phyloP scores from a whole-genome alignment of 768 basidiomycete species.

The Coprinopsis sp. region DNA sequence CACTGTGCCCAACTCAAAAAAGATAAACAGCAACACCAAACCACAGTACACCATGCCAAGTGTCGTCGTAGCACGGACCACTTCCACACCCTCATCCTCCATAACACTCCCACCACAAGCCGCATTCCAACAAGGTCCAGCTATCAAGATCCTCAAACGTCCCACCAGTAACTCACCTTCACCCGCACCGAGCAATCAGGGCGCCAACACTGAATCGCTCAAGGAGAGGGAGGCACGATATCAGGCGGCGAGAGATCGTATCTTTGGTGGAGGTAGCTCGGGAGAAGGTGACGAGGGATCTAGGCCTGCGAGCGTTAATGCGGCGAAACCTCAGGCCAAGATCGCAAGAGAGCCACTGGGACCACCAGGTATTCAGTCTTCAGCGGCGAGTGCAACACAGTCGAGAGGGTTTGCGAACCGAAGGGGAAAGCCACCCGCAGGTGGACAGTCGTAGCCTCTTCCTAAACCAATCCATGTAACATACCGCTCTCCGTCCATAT shows the following conservation, averaged over 20 bases:
- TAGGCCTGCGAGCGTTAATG: not conserved
- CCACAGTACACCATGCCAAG: slow-evolving; percentile 65
- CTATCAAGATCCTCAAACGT: slow-evolving; percentile 71
- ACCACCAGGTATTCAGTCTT: not conserved
- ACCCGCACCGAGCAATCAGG: slow-evolving; percentile 20
- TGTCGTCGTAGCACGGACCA: slow-evolving; percentile 39
- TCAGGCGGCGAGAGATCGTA: slow-evolving; percentile 67
- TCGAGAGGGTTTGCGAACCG: slow-evolving; percentile 1
- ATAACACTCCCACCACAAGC: slow-evolving; percentile 42
- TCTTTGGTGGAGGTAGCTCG: slow-evolving; percentile 43
- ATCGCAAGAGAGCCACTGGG: slow-evolving; percentile 4
- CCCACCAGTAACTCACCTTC: slow-evolving; percentile 36
- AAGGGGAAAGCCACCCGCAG: not conserved
- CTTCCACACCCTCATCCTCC: slow-evolving; percentile 28
- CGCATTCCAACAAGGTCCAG: slow-evolving; percentile 50
- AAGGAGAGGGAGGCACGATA: slow-evolving; percentile 71
- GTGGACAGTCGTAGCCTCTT: too few relatives aligned
- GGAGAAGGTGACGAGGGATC: not conserved
- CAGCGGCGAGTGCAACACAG: not conserved
- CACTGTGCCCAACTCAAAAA: too few relatives aligned
- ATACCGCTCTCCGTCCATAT: not conserved
- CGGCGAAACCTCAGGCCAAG: slow-evolving; percentile 1
- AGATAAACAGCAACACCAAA: slow-evolving; percentile 50
- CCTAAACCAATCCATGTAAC: too few relatives aligned
- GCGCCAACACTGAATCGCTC: slow-evolving; percentile 33